Base-by-base conservation (phyloP, 2,329 filamentous ascomycete species). In the Microcyclospora tardicrescens region DNA sequence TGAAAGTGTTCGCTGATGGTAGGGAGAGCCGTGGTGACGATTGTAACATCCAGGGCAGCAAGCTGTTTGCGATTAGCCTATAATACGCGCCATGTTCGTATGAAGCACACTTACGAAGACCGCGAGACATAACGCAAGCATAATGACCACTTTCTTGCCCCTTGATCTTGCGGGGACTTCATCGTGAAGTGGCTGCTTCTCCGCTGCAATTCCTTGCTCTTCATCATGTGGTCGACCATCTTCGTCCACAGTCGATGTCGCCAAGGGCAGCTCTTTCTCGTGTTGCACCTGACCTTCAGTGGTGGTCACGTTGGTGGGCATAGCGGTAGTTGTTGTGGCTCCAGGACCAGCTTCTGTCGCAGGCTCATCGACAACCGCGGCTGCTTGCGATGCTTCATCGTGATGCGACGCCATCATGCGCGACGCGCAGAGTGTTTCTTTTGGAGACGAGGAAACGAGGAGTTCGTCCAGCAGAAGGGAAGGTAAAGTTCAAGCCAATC, bases 41-140 rank as follows among this genome's bases (percentile, higher is more conserved):
- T 78, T 0, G 74, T 76, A 55, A 76, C 73, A 49, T 78, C 74
- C 31, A 78, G 57, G 27, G 74, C 74, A 10, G 73, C 72, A 16
- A 78, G 65, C 19, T 24, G 19, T 24, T 24, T 24, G 19, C 19
- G 4, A 24, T 24, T 24, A 24, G 19, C 8, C 38, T 36, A 43
- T 15, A 10, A 24, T 8, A 4, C 19, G 4, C 8, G 19, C 19
- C 19, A 24, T 4, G 19, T 5, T 4, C 19, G 19, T 4, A 24
- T 24, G 19, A 24, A 24, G 8, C 8, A 10, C 40, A 38, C 19
- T 24, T 24, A 24, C 19, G 43, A 77, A 73, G 10, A 77, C 62
- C 6, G 72, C 72, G 56, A 75, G 66, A 42, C 45, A 47, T 2
- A 71, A 56, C 3, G 67, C 66, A 19, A 62, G 51, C 67, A 70